phyloP scores from a whole-genome alignment of 805 yeast species.

The Clavispora carvajalis region DNA sequence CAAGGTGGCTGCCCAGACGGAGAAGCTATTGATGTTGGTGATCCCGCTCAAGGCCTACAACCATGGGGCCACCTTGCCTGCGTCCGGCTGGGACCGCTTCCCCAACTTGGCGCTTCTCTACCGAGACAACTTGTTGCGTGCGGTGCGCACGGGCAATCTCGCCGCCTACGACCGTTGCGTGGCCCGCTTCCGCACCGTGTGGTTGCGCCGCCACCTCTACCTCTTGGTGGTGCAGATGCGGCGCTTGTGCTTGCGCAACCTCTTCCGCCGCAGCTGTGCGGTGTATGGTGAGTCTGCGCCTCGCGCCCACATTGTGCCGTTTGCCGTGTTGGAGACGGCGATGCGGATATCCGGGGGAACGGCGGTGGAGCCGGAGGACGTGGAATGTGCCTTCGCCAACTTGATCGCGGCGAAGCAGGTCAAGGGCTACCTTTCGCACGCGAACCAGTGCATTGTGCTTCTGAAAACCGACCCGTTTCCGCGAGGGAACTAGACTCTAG shows the following conservation, averaged over 20 bases:
- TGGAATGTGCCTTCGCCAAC: constrained; percentile 67
- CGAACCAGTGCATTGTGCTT: constrained; percentile 65
- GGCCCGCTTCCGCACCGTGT: constrained; percentile 39
- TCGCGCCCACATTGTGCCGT: constrained; percentile 31
- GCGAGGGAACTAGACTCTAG: no score
- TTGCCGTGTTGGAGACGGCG: constrained; percentile 41
- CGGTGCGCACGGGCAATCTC: constrained; percentile 54
- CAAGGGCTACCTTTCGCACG: constrained; percentile 80
- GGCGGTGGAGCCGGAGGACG: constrained; percentile 38
- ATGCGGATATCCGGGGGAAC: constrained; percentile 22
- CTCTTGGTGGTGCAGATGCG: constrained; percentile 51
- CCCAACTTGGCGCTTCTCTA: constrained; percentile 42
- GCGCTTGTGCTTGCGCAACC: constrained; percentile 43
- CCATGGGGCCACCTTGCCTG: constrained; percentile 42
- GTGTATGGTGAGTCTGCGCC: constrained; percentile 18
- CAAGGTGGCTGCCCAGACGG: constrained; percentile 24
- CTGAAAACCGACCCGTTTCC: constrained; percentile 77
- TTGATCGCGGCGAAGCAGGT: constrained; percentile 55
- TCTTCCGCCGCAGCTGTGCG: constrained; percentile 38
- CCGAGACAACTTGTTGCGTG: constrained; percentile 39
- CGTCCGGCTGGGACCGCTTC: constrained; percentile 31
- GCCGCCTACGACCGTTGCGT: constrained; percentile 43
- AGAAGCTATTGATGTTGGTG: constrained; percentile 51
- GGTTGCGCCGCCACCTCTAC: constrained; percentile 58
- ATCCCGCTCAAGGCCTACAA: constrained; percentile 59